Evolutionary conservation across 2,329 filamentous ascomycete genomes (phyloP).

Genomic region (Colletotrichum simmondsii): DNA sequence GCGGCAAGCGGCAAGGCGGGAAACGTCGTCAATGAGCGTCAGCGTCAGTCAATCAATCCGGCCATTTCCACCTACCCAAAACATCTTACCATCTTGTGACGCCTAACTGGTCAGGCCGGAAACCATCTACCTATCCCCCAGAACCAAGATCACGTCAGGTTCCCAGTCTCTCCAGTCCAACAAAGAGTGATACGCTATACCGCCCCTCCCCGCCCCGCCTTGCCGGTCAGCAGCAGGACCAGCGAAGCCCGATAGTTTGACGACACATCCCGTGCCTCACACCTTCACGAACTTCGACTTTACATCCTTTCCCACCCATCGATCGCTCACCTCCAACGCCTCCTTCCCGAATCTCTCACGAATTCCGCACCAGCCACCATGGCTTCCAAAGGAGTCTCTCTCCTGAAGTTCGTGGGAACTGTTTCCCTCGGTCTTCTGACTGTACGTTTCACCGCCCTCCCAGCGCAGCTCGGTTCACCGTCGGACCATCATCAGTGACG

Average conservation of each 20-base stretch:
- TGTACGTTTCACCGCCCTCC: constrained; percentile 62
- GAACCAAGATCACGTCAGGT: constrained; percentile 1
- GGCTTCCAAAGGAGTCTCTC: constrained; percentile 76
- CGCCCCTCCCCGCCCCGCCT: constrained; percentile 1
- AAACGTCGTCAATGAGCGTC: constrained; percentile 32
- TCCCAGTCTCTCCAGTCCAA: constrained; percentile 1
- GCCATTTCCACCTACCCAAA: constrained; percentile 12
- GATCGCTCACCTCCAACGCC: neutral
- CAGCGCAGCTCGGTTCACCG: neutral
- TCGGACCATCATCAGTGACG: constrained; percentile 25
- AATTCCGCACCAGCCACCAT: constrained; percentile 53
- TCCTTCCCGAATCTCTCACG: neutral
- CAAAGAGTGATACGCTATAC: constrained; percentile 8
- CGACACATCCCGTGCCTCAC: neutral
- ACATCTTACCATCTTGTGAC: constrained; percentile 4
- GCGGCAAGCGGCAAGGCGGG: constrained; percentile 32
- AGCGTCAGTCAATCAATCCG: constrained; percentile 30
- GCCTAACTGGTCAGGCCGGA: constrained; percentile 17
- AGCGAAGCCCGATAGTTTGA: neutral
- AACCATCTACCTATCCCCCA: neutral
- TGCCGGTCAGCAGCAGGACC: constrained; percentile 16
- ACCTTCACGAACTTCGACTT: constrained; percentile 13
- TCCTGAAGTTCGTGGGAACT: constrained; percentile 93
- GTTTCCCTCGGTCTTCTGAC: constrained; percentile 89
- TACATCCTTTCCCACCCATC: constrained; percentile 3